These are phyloP conservation scores for Aquilaria malaccensis DNA, from an alignment of 345 rosid genomes.

Conservation along the genomic window DNA sequence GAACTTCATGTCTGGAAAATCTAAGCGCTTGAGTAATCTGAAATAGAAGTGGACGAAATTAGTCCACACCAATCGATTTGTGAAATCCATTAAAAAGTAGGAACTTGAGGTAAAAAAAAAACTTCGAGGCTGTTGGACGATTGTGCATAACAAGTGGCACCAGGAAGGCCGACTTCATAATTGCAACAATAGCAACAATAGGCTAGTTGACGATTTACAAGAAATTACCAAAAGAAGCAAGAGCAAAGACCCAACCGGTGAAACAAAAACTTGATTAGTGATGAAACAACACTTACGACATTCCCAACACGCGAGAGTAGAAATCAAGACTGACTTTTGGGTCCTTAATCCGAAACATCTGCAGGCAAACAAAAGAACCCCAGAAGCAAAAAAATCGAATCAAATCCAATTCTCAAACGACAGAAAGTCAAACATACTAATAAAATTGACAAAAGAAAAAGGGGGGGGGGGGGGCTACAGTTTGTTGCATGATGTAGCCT, in stretches of 20 bases:
- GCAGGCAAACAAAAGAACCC: constrained; percentile 12
- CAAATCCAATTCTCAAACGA: not conserved
- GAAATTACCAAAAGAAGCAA: not conserved
- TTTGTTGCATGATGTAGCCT: constrained; percentile 86
- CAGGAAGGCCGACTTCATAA: not conserved
- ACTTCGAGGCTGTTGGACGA: too few relatives aligned
- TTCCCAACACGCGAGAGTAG: constrained; percentile 86
- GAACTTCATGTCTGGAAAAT: constrained; percentile 87
- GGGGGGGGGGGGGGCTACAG: constrained; percentile 27
- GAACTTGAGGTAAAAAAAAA: not conserved
- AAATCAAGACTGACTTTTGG: constrained; percentile 87
- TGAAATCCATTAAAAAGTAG: constrained; percentile 5
- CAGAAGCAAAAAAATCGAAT: not conserved
- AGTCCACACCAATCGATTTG: constrained; percentile 9
- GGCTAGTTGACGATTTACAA: not conserved
- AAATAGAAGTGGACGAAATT: constrained; percentile 2
- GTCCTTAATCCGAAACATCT: constrained; percentile 96
- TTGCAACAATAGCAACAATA: not conserved
- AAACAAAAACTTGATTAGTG: not conserved
- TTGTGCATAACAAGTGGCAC: not conserved
- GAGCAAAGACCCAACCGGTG: not conserved
- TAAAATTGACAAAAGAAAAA: not conserved
- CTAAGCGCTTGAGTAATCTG: constrained; percentile 86
- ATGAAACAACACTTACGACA: constrained; percentile 63
- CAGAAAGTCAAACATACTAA: not conserved